phyloP scores from a whole-genome alignment of 202 grass and related monocot genomes.

The Zoysia matrella region DNA sequence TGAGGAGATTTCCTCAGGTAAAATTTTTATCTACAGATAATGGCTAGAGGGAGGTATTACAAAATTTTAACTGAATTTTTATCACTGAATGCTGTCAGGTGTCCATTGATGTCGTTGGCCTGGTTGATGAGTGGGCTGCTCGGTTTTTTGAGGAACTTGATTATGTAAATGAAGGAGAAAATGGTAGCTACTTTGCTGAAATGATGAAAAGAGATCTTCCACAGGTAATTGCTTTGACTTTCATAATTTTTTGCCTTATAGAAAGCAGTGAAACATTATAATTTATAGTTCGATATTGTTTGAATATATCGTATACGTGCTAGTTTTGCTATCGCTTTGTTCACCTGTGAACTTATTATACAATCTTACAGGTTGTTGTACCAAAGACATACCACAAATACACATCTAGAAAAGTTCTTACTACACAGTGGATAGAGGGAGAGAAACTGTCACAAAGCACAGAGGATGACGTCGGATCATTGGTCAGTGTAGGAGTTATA shows the following conservation, averaged over 20 bases:
- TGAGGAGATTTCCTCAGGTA: conserved; percentile 93
- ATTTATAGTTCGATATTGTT: neutral
- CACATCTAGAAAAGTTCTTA: conserved; percentile 97
- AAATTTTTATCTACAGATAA: conserved; percentile 21
- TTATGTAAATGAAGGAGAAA: conserved; percentile 97
- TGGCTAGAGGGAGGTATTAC: neutral
- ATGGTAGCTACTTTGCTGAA: conserved; percentile 83
- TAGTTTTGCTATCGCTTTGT: conserved; percentile 16
- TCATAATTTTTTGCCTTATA: neutral
- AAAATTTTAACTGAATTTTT: conserved; percentile 20
- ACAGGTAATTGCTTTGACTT: conserved; percentile 58
- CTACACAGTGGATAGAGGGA: conserved; percentile 87
- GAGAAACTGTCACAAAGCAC: conserved; percentile 97
- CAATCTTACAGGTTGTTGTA: conserved; percentile 72
- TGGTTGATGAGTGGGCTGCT: conserved; percentile 97
- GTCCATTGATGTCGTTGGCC: conserved; percentile 91
- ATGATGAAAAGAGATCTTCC: conserved; percentile 98
- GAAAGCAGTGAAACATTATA: neutral
- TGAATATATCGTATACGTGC: neutral
- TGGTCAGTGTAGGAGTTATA: conserved; percentile 97
- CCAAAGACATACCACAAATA: conserved; percentile 89
- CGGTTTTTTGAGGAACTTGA: conserved; percentile 99
- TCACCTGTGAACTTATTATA: conserved; percentile 23
- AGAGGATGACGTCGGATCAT: conserved; percentile 86
- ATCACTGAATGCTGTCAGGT: conserved; percentile 49